These are phyloP conservation scores for Phytophthora tubulina DNA, from an alignment of 352 stramenopile species.

Conservation along the genomic window DNA sequence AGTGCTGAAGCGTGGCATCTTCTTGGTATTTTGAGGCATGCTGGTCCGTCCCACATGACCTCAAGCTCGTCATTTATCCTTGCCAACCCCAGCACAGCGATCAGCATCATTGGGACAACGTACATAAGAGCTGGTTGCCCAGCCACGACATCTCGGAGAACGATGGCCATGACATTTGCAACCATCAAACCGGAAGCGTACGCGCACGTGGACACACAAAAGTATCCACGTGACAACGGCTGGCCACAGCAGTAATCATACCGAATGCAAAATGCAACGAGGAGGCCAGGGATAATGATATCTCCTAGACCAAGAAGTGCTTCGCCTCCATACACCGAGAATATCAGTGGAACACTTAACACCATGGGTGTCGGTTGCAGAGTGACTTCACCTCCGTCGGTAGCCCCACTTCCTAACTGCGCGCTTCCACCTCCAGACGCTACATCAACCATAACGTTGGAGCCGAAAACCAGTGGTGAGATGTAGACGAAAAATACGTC, in stretches of 20 bases:
- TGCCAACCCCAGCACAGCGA: constrained; percentile 66
- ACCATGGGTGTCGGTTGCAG: constrained; percentile 56
- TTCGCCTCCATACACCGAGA: constrained; percentile 89
- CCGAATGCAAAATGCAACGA: constrained; percentile 92
- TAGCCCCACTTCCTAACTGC: constrained; percentile 15
- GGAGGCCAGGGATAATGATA: constrained; percentile 93
- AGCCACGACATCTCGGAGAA: constrained; percentile 85
- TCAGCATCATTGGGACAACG: constrained; percentile 92
- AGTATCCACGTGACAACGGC: constrained; percentile 79
- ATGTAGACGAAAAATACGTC: constrained; percentile 97
- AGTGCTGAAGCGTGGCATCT: constrained; percentile 13
- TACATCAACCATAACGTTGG: constrained; percentile 93
- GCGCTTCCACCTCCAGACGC: constrained; percentile 71
- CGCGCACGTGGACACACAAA: constrained; percentile 60
- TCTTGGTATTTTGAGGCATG: constrained; percentile 46
- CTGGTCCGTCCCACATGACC: constrained; percentile 80
- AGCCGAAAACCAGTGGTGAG: constrained; percentile 83
- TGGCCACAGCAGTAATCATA: constrained; percentile 87
- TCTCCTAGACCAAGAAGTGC: constrained; percentile 95
- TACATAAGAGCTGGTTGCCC: constrained; percentile 97
- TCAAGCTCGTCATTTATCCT: constrained; percentile 63
- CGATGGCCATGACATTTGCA: constrained; percentile 93
- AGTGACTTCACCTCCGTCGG: constrained; percentile 12
- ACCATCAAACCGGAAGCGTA: constrained; percentile 93
- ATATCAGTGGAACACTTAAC: constrained; percentile 90